These are phyloP conservation scores for Elsinoe perseae DNA, from an alignment of 2,329 filamentous ascomycete genomes.

Conservation along the genomic window DNA sequence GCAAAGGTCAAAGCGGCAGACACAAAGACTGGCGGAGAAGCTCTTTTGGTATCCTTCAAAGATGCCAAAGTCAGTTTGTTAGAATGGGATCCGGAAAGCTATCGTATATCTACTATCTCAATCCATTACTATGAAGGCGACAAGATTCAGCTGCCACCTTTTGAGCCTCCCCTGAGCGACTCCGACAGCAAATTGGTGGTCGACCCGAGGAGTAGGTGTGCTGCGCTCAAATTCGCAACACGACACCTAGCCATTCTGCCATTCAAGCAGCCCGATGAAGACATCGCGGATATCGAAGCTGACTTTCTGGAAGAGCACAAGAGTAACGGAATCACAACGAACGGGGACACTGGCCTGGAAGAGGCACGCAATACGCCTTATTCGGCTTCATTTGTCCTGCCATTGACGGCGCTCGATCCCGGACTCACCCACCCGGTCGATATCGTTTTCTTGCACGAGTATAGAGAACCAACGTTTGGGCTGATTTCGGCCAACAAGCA, in stretches of 20 bases:
- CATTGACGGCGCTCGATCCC: conserved; percentile 80
- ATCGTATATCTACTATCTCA: conserved; percentile 77
- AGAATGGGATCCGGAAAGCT: conserved; percentile 81
- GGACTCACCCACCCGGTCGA: conserved; percentile 81
- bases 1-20: conserved; percentile 65
- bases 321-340: conserved; percentile 22
- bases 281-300: conserved; percentile 67
- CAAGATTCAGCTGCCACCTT: conserved; percentile 73
- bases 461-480: conserved; percentile 93
- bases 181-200: conserved; percentile 76
- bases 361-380: conserved; percentile 55
- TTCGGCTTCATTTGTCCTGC: conserved; percentile 84
- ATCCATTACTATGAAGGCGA: conserved; percentile 98
- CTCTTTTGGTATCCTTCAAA: conserved; percentile 73
- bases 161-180: conserved; percentile 66
- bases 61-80: conserved; percentile 90
- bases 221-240: conserved; percentile 83
- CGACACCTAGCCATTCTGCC: conserved; percentile 88
- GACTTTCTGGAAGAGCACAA: conserved; percentile 69
- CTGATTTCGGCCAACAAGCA: conserved; percentile 73
- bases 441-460: conserved; percentile 89
- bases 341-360: conserved; percentile 27
- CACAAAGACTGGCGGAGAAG: conserved; percentile 73
- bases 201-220: conserved; percentile 87
- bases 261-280: conserved; percentile 77